Base-by-base conservation (phyloP, 2,329 filamentous ascomycete genomes). In the Hypoxylon sp. region DNA sequence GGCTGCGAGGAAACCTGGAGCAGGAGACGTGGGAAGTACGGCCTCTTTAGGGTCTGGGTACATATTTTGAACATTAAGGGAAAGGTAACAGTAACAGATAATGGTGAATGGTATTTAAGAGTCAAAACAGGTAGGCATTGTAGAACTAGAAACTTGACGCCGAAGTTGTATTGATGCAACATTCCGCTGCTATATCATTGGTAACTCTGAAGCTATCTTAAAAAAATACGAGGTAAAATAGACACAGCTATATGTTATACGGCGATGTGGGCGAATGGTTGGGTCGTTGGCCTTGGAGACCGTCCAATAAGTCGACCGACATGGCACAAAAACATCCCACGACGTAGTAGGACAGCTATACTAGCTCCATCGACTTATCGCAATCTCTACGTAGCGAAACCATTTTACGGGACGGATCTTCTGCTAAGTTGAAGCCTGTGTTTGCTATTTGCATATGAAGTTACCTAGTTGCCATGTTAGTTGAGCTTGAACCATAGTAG, bases 391-490 rank as follows among this genome's bases (percentile, higher is more conserved):
- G 46, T 33, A 5, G 44, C 6, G 31, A 42, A 29, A 24, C n/a
- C 19, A 5, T n/a, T 26, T 19, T 19, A 33, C 44, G 44, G 33
- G n/a, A 50, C 17, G n/a, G 2, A 29, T 14, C 22, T 17, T 39
- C 9, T 14, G 31, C 55, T 3, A 26, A 44, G 19, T 13, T 56
- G 13, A 31, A 29, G 22, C 3, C 35, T 24, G 13, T 4, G 35
- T 5, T 11, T n/a, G 26, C 24, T 48, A 29, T 35, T 39, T 14
- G 19, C 19, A n/a, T 33, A 50, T 13, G 37, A 29, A 42, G n/a
- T 62, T 56, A 62, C 58, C 65, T 71, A 57, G 37, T 35, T 31
- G 22, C 9, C 11, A 54, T 55, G 67, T 71, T 57, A 71, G 67
- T 62, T 50, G 29, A 65, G 60, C 44, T 60, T 29, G 11, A 37